These are phyloP conservation scores for Leccinum incarnatum DNA, from an alignment of 768 basidiomycete genomes.

Conservation along the genomic window DNA sequence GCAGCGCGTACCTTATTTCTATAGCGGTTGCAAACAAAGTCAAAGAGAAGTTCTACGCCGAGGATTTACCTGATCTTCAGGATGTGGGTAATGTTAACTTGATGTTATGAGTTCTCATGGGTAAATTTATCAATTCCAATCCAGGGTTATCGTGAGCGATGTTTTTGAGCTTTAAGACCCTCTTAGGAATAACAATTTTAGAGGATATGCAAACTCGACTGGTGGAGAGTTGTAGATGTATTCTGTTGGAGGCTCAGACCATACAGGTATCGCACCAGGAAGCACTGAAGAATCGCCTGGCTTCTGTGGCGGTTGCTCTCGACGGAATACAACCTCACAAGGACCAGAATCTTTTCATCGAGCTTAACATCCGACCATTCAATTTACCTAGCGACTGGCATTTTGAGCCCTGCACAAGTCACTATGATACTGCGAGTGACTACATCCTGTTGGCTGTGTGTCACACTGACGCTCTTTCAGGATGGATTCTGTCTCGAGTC, in stretches of 20 bases:
- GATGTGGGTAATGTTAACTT: conserved; percentile 49
- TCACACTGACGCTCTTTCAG: conserved; percentile 10
- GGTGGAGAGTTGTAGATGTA: conserved; percentile 49
- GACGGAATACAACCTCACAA: conserved; percentile 49
- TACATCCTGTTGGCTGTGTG: background rate
- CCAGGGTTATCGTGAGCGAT: conserved; percentile 64
- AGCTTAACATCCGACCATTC: conserved; percentile 68
- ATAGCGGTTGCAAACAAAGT: conserved; percentile 65
- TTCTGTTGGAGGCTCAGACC: conserved; percentile 57
- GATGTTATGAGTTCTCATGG: conserved; percentile 7
- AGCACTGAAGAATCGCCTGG: conserved; percentile 48
- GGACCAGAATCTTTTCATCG: conserved; percentile 72
- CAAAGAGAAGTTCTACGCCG: conserved; percentile 69
- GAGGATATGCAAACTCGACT: conserved; percentile 71
- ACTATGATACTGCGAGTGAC: conserved; percentile 70
- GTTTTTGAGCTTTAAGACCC: background rate
- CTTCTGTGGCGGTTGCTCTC: conserved; percentile 46
- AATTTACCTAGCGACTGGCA: conserved; percentile 60
- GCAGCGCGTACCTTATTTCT: conserved; percentile 67
- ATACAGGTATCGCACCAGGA: conserved; percentile 62
- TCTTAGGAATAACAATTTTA: conserved; percentile 27
- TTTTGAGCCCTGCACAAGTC: conserved; percentile 71
- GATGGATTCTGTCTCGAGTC: conserved; percentile 59
- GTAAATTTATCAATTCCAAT: conserved; percentile 27
- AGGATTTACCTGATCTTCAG: conserved; percentile 66